A percentile compares a stretch with the other conserved stretches of the same genome.
Evolutionary conservation across 345 rosid species (phyloP).

Genomic region (Gossypium raimondii): DNA sequence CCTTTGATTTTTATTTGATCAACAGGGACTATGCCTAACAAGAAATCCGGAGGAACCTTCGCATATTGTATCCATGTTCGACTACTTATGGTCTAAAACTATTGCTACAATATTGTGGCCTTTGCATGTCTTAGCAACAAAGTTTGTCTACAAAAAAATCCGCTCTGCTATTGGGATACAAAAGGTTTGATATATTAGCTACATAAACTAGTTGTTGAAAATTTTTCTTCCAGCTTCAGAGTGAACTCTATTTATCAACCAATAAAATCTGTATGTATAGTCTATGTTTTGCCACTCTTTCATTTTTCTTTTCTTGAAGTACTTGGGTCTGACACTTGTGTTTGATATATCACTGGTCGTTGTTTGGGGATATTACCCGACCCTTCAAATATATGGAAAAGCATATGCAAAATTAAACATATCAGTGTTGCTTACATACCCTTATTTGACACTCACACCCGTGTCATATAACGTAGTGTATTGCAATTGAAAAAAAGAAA

Average conservation of each 20-base stretch:
- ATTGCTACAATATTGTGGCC: constrained; percentile 67
- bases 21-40: constrained; percentile 69
- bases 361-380: neutral
- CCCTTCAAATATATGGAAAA: neutral
- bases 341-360: neutral
- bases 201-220: neutral
- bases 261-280: neutral
- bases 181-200: constrained; percentile 42
- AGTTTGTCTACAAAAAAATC: constrained; percentile 61
- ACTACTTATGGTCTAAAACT: constrained; percentile 60
- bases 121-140: constrained; percentile 67
- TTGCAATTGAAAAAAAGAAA: neutral
- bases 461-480: neutral
- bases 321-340: neutral
- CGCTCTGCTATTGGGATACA: constrained; percentile 73
- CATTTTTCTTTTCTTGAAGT: neutral
- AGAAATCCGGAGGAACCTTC: constrained; percentile 54
- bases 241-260: neutral
- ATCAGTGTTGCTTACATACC: neutral
- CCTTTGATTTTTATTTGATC: neutral
- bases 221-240: neutral
- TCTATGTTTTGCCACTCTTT: neutral
- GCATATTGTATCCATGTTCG: constrained; percentile 49
- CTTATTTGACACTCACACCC: neutral
- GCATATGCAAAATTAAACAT: neutral